phyloP scores from a whole-genome alignment of 306 rosid genomes.

The Inga oerstediana region DNA sequence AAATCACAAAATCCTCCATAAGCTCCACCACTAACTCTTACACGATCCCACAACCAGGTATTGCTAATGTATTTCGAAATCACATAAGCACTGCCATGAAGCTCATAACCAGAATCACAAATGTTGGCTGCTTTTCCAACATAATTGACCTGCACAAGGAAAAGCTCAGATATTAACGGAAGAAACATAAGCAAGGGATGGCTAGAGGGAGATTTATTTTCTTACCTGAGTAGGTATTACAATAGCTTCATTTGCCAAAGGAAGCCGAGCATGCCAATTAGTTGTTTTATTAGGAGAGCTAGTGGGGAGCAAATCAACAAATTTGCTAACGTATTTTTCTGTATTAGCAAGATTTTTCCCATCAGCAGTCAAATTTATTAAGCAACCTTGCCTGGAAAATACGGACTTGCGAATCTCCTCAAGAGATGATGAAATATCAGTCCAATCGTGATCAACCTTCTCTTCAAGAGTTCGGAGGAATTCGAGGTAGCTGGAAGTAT shows the following conservation, averaged over 20 bases:
- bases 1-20: slow-evolving; percentile 98
- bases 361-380: slow-evolving; percentile 83
- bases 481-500: slow-evolving; percentile 75
- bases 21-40: slow-evolving; percentile 98
- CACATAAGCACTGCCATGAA: slow-evolving; percentile 91
- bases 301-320: slow-evolving; percentile 77
- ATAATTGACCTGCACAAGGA: slow-evolving; percentile 79
- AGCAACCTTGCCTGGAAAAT: slow-evolving; percentile 74
- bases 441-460: slow-evolving; percentile 91
- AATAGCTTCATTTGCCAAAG: slow-evolving; percentile 79
- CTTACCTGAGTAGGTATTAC: slow-evolving; percentile 92
- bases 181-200: slow-evolving; percentile 14
- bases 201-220: slow-evolving; percentile 20
- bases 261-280: slow-evolving; percentile 64
- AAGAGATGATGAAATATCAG: slow-evolving; percentile 76
- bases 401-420: slow-evolving; percentile 86
- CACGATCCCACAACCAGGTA: slow-evolving; percentile 99
- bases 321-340: slow-evolving; percentile 65
- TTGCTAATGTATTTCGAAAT: slow-evolving; percentile 85
- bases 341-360: slow-evolving; percentile 59
- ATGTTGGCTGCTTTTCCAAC: slow-evolving; percentile 94
- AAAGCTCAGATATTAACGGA: slow-evolving; percentile 33
- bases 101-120: slow-evolving; percentile 79
- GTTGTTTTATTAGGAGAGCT: slow-evolving; percentile 53
- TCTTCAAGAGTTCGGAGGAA: slow-evolving; percentile 80